phyloP scores from a whole-genome alignment of 139 green algal genomes.

The Chlamydomonas eustigma region DNA sequence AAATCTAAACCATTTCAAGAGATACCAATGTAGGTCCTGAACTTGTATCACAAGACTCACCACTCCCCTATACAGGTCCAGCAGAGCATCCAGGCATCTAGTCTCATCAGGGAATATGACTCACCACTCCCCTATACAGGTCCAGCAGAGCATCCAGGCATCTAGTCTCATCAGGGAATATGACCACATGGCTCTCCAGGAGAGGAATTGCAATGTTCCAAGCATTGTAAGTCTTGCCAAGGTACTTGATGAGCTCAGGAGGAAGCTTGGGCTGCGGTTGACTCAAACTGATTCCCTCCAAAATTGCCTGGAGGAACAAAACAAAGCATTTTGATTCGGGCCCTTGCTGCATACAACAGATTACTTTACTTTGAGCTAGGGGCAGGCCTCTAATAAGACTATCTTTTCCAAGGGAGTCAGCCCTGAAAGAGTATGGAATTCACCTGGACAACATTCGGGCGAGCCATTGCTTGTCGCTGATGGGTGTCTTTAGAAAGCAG shows the following conservation, averaged over 20 bases:
- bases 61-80: constrained; percentile 79
- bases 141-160: constrained; percentile 87
- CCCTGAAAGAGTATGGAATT: no score
- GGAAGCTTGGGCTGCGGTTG: constrained; percentile 99
- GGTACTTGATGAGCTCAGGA: constrained; percentile 95
- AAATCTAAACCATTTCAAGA: no score
- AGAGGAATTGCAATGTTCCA: constrained; percentile 96
- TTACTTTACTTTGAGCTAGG: no score
- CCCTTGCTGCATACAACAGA: no score
- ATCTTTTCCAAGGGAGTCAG: no score
- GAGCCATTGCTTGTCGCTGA: constrained; percentile 60
- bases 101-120: constrained; percentile 13
- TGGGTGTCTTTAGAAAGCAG: constrained; percentile 92
- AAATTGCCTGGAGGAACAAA: constrained; percentile 48
- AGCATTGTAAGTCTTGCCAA: constrained; percentile 92
- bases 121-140: constrained; percentile 70
- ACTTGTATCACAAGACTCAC: no score
- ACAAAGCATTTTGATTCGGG: background rate
- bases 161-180: constrained; percentile 88
- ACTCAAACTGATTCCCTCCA: constrained; percentile 88
- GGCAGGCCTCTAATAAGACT: no score
- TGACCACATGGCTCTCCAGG: constrained; percentile 91
- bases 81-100: constrained; percentile 86
- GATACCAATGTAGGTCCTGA: no score
- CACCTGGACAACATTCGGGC: constrained; percentile 91